A percentile compares a stretch with the other conserved stretches of the same genome.
These are phyloP conservation scores for Hanseniaspora hatyaiensis DNA, from an alignment of 805 yeast genomes.

Conservation along the genomic window DNA sequence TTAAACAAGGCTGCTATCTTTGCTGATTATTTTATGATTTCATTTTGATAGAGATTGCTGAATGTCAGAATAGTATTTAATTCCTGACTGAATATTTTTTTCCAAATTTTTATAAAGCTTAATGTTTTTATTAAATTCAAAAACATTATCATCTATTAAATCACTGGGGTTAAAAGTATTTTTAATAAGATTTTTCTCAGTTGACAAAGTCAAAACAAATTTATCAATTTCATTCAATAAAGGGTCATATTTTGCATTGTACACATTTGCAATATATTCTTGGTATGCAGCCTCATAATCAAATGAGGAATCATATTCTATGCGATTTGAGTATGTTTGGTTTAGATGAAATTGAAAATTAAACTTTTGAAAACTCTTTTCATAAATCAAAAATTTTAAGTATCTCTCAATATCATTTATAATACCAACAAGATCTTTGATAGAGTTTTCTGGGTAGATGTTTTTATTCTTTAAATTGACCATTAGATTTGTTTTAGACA, in stretches of 20 bases:
- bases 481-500: neutral
- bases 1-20: too few species aligned
- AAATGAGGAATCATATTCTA: neutral
- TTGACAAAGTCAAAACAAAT: neutral
- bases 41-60: neutral
- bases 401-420: neutral
- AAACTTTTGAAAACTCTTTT: neutral
- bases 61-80: constrained; percentile 19
- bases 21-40: too few species aligned
- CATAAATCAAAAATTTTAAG: neutral
- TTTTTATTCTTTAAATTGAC: neutral
- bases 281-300: neutral
- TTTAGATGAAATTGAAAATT: neutral
- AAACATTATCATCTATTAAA: neutral
- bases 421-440: neutral
- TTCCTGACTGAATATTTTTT: constrained; percentile 23
- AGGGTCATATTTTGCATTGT: neutral
- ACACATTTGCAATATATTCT: neutral
- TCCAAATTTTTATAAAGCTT: neutral
- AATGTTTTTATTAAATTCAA: neutral
- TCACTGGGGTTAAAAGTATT: neutral
- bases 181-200: neutral
- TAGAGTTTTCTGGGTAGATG: neutral
- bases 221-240: neutral
- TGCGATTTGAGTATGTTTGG: neutral